Evolutionary conservation across 108 stramenopile genomes (phyloP).

Genomic region (Hondaea fermentalgiana): DNA sequence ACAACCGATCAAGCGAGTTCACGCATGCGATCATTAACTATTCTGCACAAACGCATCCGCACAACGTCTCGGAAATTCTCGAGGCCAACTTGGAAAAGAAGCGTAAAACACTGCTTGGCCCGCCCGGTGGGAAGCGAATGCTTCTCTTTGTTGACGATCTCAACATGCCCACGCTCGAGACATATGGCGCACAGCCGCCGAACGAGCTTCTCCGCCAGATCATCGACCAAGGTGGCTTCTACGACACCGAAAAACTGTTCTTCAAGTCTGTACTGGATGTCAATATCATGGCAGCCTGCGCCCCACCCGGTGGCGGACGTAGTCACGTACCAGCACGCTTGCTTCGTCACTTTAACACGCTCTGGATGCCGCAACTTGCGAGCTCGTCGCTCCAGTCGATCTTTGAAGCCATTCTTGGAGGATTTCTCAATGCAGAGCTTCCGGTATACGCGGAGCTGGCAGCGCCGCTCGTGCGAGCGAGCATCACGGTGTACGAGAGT

Average conservation of each 20-base stretch:
- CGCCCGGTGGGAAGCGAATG: conserved; percentile 50
- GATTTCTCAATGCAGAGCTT: conserved; percentile 23
- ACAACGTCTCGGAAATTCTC: conserved; percentile 39
- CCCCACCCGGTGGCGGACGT: conserved; percentile 50
- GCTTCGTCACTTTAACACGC: conserved; percentile 43
- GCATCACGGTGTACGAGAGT: conserved; percentile 37
- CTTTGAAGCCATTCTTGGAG: conserved; percentile 38
- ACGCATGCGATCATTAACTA: conserved; percentile 43
- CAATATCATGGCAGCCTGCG: conserved; percentile 44
- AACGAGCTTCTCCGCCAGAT: conserved; percentile 55
- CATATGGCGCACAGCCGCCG: conserved; percentile 56
- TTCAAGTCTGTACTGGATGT: conserved; percentile 48
- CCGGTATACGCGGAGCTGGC: conserved; percentile 19
- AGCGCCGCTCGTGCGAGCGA: conserved; percentile 33
- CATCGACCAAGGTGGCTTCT: conserved; percentile 51
- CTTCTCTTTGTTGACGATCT: conserved; percentile 55
- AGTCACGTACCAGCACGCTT: conserved; percentile 45
- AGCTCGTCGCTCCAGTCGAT: conserved; percentile 30
- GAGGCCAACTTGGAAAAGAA: conserved; percentile 56
- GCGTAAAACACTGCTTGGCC: conserved; percentile 48
- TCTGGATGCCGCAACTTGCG: conserved; percentile 39
- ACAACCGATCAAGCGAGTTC: not conserved
- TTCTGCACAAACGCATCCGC: conserved; percentile 47
- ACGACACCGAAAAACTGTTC: conserved; percentile 50
- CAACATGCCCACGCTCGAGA: conserved; percentile 59